Evolutionary conservation across 2,329 filamentous ascomycete species (phyloP).

Genomic region (Sclerotinia spermophila): DNA sequence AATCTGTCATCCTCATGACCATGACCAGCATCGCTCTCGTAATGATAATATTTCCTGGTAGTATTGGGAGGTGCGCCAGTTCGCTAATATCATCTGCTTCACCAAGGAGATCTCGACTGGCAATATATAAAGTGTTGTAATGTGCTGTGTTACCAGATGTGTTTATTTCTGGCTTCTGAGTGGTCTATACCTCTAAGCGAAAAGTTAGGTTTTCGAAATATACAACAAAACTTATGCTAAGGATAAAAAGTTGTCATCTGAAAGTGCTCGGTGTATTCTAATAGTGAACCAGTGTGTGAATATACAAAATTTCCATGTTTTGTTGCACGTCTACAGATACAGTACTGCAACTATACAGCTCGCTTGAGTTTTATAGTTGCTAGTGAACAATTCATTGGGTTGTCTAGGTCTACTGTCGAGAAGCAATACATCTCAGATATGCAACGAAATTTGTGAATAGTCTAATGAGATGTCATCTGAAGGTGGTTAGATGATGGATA

Average conservation of each 20-base stretch:
- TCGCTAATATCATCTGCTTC: too few relatives aligned
- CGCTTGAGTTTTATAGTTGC: neutral
- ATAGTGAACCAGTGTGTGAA: neutral
- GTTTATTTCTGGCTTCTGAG: neutral
- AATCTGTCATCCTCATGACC: too few relatives aligned
- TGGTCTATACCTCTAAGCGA: too few relatives aligned
- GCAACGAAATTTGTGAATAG: accelerated
- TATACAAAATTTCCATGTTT: neutral
- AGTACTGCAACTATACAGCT: neutral
- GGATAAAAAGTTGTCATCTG: neutral
- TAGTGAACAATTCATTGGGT: neutral
- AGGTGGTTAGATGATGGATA: accelerated
- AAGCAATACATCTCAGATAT: neutral
- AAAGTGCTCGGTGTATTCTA: neutral
- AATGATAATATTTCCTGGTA: too few relatives aligned
- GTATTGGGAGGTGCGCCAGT: too few relatives aligned
- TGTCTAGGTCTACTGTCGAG: neutral
- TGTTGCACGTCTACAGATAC: neutral
- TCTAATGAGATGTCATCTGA: neutral
- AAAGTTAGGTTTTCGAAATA: neutral
- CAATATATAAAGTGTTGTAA: too few relatives aligned
- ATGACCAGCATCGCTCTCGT: too few relatives aligned
- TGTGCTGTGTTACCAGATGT: neutral
- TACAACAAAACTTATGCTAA: neutral
- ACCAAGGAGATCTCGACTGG: too few relatives aligned